Percentiles rank a stretch among this genome's conserved stretches.
phyloP scores from a whole-genome alignment of 352 stramenopile genomes.

The Aphanomyces cochlioides region DNA sequence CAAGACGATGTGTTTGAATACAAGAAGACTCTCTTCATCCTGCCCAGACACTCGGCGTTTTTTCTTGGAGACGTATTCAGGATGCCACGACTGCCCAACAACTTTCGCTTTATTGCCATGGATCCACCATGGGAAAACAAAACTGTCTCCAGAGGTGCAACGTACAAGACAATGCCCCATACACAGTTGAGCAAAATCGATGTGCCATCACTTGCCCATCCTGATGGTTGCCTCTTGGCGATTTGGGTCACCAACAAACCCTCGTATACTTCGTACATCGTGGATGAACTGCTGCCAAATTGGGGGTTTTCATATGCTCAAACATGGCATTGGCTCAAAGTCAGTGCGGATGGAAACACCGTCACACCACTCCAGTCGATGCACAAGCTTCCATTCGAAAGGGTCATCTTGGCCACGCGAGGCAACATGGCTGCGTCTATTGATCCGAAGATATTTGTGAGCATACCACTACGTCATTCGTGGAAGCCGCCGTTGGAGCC shows the following conservation, averaged over 20 bases:
- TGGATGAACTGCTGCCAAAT: slow-evolving; percentile 47
- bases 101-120: slow-evolving; percentile 52
- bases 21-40: slow-evolving; percentile 20
- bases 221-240: slow-evolving; percentile 48
- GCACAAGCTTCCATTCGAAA: slow-evolving; percentile 65
- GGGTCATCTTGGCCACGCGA: slow-evolving; percentile 54
- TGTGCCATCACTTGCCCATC: slow-evolving; percentile 36
- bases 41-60: slow-evolving; percentile 34
- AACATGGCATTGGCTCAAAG: slow-evolving; percentile 77
- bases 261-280: slow-evolving; percentile 51
- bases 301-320: slow-evolving; percentile 60
- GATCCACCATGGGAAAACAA: slow-evolving; percentile 80
- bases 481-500: slow-evolving; percentile 68
- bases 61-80: slow-evolving; percentile 31
- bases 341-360: slow-evolving; percentile 49
- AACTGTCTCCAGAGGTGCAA: slow-evolving; percentile 51
- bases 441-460: slow-evolving; percentile 46
- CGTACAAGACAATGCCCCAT: slow-evolving; percentile 62
- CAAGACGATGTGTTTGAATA: neutral
- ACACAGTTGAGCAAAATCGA: slow-evolving; percentile 51
- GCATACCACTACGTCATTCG: slow-evolving; percentile 66
- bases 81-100: neutral
- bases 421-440: slow-evolving; percentile 34
- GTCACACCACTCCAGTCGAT: slow-evolving; percentile 57
- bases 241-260: slow-evolving; percentile 77